Base-by-base conservation (phyloP, 768 basidiomycete genomes). In the Mrakia blollopis region DNA sequence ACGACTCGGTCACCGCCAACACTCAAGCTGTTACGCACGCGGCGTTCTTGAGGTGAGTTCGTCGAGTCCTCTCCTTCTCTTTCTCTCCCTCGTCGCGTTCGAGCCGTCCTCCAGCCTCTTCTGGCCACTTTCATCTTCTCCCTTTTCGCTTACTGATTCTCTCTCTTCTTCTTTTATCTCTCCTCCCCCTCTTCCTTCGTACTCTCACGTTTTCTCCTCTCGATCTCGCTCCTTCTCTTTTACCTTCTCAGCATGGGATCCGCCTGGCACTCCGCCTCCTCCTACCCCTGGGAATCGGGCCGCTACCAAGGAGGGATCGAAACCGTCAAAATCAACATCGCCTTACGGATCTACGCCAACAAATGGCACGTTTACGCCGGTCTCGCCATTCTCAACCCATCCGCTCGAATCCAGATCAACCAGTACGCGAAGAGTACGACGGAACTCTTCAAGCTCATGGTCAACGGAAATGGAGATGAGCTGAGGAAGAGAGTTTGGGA, bases 291-390 rank as follows among this genome's bases (percentile, higher is more conserved):
- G 97, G 96, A 98, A 84, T 84, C 84, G 23, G 92, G 93, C 0
- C 89, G 92, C 68, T 98, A 98, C 84, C 93, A 97, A 41, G 93
- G 94, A 32, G 97, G 97, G 0, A 94, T 99, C 80, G 97, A 99
- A 83, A 95, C 93, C 1, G 94, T 94, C 80, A 99, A 99, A 85
- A 94, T 94, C 81, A 99, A 99, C 86, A 91, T 98, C 83, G 90
- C 92, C 79, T 88, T 97, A 28, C 92, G 97, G 0, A 98, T 99
- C 81, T 99, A 98, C 84, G 88, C 93, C 62, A 97, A 94, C 83
- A 91, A 94, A 78, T 99, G 94, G 94, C 96, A 99, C 84, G 96
- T 99, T 81, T 99, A 99, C 83, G 96, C 96, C 21, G 96, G 97
- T 2, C 88, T 99, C n/a, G 96, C 96, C 0, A 93, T 98, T 82